Evolutionary conservation across 2,329 filamentous ascomycete species (phyloP).

Genomic region (Colletotrichum trifolii): DNA sequence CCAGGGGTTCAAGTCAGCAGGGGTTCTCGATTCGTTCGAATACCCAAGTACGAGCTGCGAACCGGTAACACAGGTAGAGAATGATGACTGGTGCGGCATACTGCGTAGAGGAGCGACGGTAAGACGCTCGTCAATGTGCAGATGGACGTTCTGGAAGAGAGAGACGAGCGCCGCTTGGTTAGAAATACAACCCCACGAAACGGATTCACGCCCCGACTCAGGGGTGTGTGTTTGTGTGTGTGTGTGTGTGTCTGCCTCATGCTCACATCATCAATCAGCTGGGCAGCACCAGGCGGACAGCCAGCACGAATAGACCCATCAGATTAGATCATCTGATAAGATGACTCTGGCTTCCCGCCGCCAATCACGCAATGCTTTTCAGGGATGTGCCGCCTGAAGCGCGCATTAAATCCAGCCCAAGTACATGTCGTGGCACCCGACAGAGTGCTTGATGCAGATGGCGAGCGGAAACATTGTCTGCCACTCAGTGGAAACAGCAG

Average conservation of each 20-base stretch:
- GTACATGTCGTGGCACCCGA: not conserved
- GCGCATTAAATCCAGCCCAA: conserved; percentile 7
- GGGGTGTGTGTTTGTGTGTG: not conserved
- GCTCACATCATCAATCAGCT: conserved; percentile 24
- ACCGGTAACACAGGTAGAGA: not conserved
- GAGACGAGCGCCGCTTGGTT: too few relatives aligned
- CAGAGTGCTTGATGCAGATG: not conserved
- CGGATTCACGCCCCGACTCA: not conserved
- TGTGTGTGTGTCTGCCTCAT: not conserved
- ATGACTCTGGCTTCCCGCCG: conserved; percentile 1
- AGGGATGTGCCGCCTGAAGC: conserved; percentile 24
- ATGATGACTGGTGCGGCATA: too few relatives aligned
- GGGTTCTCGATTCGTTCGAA: not conserved
- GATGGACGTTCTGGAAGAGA: too few relatives aligned
- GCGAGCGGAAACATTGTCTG: not conserved
- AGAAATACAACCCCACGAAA: not conserved
- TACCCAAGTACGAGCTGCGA: not conserved
- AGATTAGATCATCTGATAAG: conserved; percentile 38
- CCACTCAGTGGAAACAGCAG: not conserved
- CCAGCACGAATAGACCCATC: conserved; percentile 16
- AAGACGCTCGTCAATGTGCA: too few relatives aligned
- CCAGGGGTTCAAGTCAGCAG: not conserved
- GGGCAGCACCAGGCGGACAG: conserved; percentile 1
- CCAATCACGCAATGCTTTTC: conserved; percentile 6
- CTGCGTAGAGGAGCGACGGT: too few relatives aligned